phyloP scores from a whole-genome alignment of 306 rosid species.

The Cicer judaicum region DNA sequence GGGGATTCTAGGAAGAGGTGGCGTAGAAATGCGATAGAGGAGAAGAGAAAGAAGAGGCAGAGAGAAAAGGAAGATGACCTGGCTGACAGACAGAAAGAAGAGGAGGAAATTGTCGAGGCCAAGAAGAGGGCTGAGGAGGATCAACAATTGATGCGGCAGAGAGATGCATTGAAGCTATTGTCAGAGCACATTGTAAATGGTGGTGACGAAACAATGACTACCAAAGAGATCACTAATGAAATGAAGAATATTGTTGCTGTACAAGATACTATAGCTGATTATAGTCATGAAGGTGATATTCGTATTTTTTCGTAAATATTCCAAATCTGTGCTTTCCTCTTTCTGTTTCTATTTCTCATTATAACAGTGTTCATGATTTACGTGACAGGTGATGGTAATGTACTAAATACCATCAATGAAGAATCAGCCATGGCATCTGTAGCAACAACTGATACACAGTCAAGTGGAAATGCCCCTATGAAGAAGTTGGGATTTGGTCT shows the following conservation, averaged over 20 bases:
- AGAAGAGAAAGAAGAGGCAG: constrained; percentile 85
- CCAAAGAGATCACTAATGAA: constrained; percentile 57
- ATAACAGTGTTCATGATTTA: constrained; percentile 45
- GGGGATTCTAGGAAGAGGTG: constrained; percentile 94
- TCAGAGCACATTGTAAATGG: constrained; percentile 53
- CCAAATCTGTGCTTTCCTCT: neutral
- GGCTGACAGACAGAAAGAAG: constrained; percentile 77
- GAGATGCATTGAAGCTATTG: constrained; percentile 63
- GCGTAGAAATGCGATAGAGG: constrained; percentile 87
- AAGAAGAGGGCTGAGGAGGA: constrained; percentile 80
- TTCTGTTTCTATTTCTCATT: constrained; percentile 19
- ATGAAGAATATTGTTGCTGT: constrained; percentile 51
- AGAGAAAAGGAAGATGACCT: constrained; percentile 93
- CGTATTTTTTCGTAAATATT: constrained; percentile 53
- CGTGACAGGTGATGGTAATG: constrained; percentile 62
- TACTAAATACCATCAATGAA: constrained; percentile 60
- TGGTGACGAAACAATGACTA: constrained; percentile 48
- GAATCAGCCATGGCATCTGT: constrained; percentile 60
- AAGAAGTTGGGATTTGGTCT: constrained; percentile 96
- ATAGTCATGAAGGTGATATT: constrained; percentile 55
- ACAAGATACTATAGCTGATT: constrained; percentile 52
- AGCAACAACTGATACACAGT: constrained; percentile 63
- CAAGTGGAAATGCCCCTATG: constrained; percentile 68
- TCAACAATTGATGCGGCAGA: constrained; percentile 62
- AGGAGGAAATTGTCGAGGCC: constrained; percentile 90